Evolutionary conservation across 78 protist genomes (phyloP), one percentile per base, ranked within the genome.

Genomic region (Creolimax fragrantissima): DNA sequence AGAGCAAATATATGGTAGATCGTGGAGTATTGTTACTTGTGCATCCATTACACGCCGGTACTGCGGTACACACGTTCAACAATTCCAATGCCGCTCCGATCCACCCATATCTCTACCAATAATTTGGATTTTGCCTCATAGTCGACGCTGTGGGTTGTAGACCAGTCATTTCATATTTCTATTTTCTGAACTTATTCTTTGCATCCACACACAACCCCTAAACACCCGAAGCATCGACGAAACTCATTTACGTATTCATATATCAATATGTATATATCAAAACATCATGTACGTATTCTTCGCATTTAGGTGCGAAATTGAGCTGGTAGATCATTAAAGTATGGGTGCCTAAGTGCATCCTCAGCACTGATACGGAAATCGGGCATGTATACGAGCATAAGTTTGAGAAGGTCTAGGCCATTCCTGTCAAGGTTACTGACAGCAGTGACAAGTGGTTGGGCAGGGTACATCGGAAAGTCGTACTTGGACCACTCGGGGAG

Each of bases 291-390:
- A 58, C 24, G 24, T 58, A 58, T 58, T 58, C 74, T 17, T 47
- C 74, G 74, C 24, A 24, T 58, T 0, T 58, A 1, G 11, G 74
- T 58, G 74, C 1, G 47, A 6, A 90, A 58, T 32, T 35, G 81
- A 35, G 74, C 5, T 6, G 92, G 90, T 5, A 95, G 32, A 66
- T 93, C 95, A 24, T 95, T 93, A 90, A 98, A 97, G 90, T 94
- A 98, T 7, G 97, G 97, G 88, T 98, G 99, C 41, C 84, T n/a
- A 91, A 98, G 74, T 4, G 99, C 99, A 32, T 91, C 94, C 17
- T 91, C 81, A 42, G 98, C 99, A 2, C 98, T 92, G 42, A 97
- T 94, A 43, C 99, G 96, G 84, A 43, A 45, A 36, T 92, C 45
- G 41, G 99, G 99, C 89, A 96, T 97, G 92, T 97, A 98, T 45